Evolutionary conservation across 371 early-diverging fungal species (phyloP).

Genomic region (Thermomucor indicae-seudaticae): DNA sequence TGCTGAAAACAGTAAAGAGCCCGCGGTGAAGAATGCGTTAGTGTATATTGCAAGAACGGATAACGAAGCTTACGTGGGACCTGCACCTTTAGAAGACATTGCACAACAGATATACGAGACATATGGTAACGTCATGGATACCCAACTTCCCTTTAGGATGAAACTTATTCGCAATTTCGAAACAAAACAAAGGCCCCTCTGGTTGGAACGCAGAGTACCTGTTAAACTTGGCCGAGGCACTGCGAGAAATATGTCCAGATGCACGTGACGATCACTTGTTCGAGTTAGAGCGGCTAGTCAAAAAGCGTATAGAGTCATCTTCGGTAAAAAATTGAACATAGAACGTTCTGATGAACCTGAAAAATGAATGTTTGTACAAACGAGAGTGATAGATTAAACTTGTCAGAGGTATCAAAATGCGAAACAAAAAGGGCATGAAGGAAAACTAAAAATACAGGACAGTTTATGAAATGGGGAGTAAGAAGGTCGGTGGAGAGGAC

Average conservation of each 20-base stretch:
- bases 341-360: neutral
- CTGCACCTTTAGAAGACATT: constrained; percentile 62
- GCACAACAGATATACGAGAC: constrained; percentile 69
- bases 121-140: constrained; percentile 51
- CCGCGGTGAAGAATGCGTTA: constrained; percentile 57
- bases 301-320: constrained; percentile 8
- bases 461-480: too few relatives aligned
- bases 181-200: constrained; percentile 52
- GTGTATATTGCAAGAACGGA: constrained; percentile 81
- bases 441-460: too few relatives aligned
- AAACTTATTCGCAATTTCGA: neutral
- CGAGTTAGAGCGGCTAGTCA: constrained; percentile 55
- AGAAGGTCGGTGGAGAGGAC: neutral
- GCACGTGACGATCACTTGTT: constrained; percentile 62
- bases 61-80: constrained; percentile 83
- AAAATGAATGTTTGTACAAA: neutral
- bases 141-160: too few relatives aligned
- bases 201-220: constrained; percentile 80
- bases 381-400: neutral
- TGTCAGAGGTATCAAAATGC: neutral
- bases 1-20: constrained; percentile 29
- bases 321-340: too few relatives aligned
- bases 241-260: constrained; percentile 56
- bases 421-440: neutral
- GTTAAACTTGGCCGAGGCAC: constrained; percentile 62